These are phyloP conservation scores for Sporothrix protearum DNA, from an alignment of 2,329 filamentous ascomycete species.

Conservation along the genomic window DNA sequence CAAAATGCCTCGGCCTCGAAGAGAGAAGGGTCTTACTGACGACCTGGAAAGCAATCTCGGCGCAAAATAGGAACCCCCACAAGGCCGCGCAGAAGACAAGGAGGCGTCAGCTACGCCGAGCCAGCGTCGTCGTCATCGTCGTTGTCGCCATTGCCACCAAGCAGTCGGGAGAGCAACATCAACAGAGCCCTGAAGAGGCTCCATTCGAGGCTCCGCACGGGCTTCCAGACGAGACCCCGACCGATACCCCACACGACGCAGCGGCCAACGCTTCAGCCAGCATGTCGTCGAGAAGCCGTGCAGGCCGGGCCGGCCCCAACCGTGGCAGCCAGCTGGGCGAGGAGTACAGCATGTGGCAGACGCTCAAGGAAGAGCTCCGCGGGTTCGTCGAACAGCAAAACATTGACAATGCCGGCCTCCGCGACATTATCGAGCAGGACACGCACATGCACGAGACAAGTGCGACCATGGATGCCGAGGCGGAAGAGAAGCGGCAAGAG, in stretches of 20 bases:
- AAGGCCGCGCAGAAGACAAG: neutral
- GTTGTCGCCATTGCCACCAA: too few species aligned
- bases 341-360: slow-evolving; percentile 42
- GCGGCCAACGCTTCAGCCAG: too few species aligned
- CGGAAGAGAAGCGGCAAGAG: slow-evolving; percentile 33
- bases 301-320: slow-evolving; percentile 33
- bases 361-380: slow-evolving; percentile 39
- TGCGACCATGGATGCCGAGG: slow-evolving; percentile 35
- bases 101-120: neutral
- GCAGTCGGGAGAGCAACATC: neutral
- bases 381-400: slow-evolving; percentile 39
- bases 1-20: neutral
- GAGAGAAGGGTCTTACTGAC: neutral
- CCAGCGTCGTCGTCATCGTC: neutral
- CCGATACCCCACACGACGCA: too few species aligned
- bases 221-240: too few species aligned
- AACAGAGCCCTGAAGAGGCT: too few species aligned
- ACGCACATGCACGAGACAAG: slow-evolving; percentile 39
- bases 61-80: neutral
- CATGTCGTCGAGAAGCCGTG: slow-evolving; percentile 33
- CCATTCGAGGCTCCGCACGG: neutral
- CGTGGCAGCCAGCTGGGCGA: slow-evolving; percentile 44
- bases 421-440: slow-evolving; percentile 41
- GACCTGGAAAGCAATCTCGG: neutral
- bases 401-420: slow-evolving; percentile 40